Base-by-base conservation (phyloP, 495 filamentous ascomycete genomes). In the Wilcoxina mikolae region DNA sequence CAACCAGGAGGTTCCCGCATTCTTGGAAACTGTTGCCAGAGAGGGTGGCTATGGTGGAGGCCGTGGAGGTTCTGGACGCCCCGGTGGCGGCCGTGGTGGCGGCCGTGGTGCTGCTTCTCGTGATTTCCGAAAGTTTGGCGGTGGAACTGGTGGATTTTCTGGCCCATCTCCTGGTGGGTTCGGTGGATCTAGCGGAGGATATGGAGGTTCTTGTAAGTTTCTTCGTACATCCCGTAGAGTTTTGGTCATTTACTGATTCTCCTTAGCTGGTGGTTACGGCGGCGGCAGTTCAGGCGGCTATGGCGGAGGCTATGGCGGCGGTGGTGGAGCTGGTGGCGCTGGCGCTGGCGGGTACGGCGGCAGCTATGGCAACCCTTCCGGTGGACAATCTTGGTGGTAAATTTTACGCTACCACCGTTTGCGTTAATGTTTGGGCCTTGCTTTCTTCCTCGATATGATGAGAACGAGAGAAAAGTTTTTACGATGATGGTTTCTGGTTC, bases 381-480 rank as follows among this genome's bases (percentile, higher is more conserved):
- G 83, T 60, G 83, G 84, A 68, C 85, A 80, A 58, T 89, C 83
- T 59, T 98, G 91, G 91, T 98, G 90, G 91, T 95, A 94, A 76
- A 80, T 51, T 47, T 60, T 55, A 41, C 38, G 50, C 41, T 23
- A 47, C 57, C 35, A 56, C 57, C 28, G 67, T 29, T 63, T 61
- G 61, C 61, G 61, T 64, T 46, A 60, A 57, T 54, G 55, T 56
- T 57, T 66, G 50, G 65, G 58, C 50, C 39, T 54, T 55, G 53
- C 50, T 48, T 50, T 55, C 44, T 59, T 60, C 39, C 64, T 54
- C 55, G 47, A 55, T 45, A 59, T 54, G 60, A 63, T 58, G 62
- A 63, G 56, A 64, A 64, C 51, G 51, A 29, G 51, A 54, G 39
- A 54, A 53, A 45, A 17, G 24, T 54, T 54, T 54, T 54, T 44